Evolutionary conservation across 768 basidiomycete species (phyloP).

Genomic region (Boletus vinaceobasis): DNA sequence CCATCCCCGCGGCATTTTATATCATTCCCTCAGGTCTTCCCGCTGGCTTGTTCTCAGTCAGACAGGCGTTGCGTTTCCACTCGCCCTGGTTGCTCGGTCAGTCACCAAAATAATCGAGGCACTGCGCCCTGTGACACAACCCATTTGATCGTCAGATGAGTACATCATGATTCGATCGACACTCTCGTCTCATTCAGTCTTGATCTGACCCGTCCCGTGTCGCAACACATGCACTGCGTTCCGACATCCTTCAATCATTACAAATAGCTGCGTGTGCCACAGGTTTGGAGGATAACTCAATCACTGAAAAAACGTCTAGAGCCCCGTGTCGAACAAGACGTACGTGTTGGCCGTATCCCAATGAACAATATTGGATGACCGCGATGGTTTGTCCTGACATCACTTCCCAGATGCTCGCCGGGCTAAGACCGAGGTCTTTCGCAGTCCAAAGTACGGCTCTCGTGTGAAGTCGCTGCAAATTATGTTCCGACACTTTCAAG

Average conservation of each 20-base stretch:
- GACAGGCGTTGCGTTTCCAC: slow-evolving; percentile 11
- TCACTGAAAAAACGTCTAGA: slow-evolving; percentile 4
- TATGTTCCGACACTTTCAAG: slow-evolving; percentile 7
- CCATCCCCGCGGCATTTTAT: slow-evolving; percentile 31
- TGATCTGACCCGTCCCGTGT: slow-evolving; percentile 24
- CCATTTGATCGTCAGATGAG: slow-evolving; percentile 18
- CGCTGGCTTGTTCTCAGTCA: slow-evolving; percentile 13
- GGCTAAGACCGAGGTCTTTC: slow-evolving; percentile 23
- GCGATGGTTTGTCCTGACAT: slow-evolving; percentile 21
- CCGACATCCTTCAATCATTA: slow-evolving; percentile 4
- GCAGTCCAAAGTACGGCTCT: slow-evolving; percentile 10
- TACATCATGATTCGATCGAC: slow-evolving; percentile 26
- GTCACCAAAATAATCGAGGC: slow-evolving; percentile 11
- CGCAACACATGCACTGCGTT: slow-evolving; percentile 22
- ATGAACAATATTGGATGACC: slow-evolving; percentile 6
- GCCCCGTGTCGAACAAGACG: neutral
- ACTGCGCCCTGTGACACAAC: slow-evolving; percentile 26
- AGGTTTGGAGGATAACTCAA: slow-evolving; percentile 7
- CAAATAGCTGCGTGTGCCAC: slow-evolving; percentile 1
- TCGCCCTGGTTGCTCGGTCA: slow-evolving; percentile 5
- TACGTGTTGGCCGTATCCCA: neutral
- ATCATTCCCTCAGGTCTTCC: slow-evolving; percentile 13
- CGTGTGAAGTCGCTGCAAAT: slow-evolving; percentile 15
- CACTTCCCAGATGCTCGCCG: slow-evolving; percentile 12
- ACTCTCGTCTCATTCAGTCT: slow-evolving; percentile 10